Conservation (phyloP, 2,329 filamentous ascomycete species). For the Orbilia oligospora region DNA sequence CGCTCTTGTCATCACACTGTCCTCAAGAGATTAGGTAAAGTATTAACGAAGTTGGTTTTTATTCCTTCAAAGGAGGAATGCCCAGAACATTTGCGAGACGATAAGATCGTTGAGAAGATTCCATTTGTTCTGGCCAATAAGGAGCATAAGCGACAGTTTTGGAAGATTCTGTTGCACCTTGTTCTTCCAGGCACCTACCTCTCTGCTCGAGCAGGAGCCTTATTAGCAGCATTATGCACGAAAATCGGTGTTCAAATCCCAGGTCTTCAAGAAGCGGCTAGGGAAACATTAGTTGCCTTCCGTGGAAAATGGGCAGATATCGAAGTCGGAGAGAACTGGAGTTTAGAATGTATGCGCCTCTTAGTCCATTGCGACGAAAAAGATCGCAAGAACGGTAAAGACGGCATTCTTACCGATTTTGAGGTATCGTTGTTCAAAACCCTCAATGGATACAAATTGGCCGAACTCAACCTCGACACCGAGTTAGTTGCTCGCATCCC, state of each 20-base stretch:
- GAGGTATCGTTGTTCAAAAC: constrained; percentile 69
- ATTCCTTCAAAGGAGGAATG: constrained; percentile 67
- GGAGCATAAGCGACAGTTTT: constrained; percentile 68
- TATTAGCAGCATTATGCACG: constrained; percentile 70
- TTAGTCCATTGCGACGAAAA: constrained; percentile 69
- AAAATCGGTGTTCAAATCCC: constrained; percentile 68
- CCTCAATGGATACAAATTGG: constrained; percentile 70
- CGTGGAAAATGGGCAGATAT: constrained; percentile 70
- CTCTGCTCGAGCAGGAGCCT: constrained; percentile 68
- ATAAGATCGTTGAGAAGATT: constrained; percentile 67
- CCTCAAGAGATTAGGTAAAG: constrained; percentile 69
- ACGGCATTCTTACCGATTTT: constrained; percentile 65
- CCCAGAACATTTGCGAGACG: constrained; percentile 68
- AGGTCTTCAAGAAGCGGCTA: constrained; percentile 68
- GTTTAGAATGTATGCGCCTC: constrained; percentile 62
- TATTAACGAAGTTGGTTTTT: constrained; percentile 70
- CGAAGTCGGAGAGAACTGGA: constrained; percentile 71
- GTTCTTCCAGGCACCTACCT: constrained; percentile 71
- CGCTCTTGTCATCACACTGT: constrained; percentile 71
- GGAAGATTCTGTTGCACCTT: constrained; percentile 70
- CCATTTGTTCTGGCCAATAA: constrained; percentile 68
- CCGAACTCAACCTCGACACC: constrained; percentile 69
- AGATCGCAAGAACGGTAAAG: constrained; percentile 65
- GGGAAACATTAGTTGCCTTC: constrained; percentile 68
- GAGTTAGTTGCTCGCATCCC: constrained; percentile 68